Percentiles rank a stretch among this genome's conserved stretches.
phyloP scores from a whole-genome alignment of 192 early-diverging fungal genomes.

The Linnemannia zychae region DNA sequence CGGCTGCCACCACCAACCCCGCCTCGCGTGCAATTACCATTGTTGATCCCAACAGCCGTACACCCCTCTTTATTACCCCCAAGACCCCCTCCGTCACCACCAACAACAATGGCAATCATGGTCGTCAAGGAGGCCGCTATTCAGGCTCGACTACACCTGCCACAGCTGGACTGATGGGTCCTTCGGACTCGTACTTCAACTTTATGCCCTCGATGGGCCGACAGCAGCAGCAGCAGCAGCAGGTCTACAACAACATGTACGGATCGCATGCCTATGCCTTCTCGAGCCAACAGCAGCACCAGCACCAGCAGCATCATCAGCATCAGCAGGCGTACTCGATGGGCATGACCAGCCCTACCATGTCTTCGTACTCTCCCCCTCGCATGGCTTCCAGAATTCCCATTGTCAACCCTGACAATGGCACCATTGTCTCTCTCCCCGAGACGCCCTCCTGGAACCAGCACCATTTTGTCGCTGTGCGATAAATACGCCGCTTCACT shows the following conservation, averaged over 20 bases:
- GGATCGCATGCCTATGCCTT: slow-evolving; percentile 36
- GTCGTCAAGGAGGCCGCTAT: slow-evolving; percentile 25
- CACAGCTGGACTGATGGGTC: slow-evolving; percentile 48
- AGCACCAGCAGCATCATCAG: slow-evolving; percentile 26
- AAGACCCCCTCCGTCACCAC: slow-evolving; percentile 11
- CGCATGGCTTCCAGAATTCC: slow-evolving; percentile 44
- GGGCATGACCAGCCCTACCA: slow-evolving; percentile 45
- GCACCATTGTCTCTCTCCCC: slow-evolving; percentile 43
- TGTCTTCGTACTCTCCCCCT: slow-evolving; percentile 51
- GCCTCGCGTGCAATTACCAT: slow-evolving; percentile 63
- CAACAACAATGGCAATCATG: not conserved
- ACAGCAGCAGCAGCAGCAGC: slow-evolving; percentile 38
- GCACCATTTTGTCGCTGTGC: slow-evolving; percentile 59
- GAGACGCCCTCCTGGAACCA: slow-evolving; percentile 47
- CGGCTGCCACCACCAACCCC: slow-evolving; percentile 9
- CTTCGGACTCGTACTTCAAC: slow-evolving; percentile 48
- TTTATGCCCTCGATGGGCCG: slow-evolving; percentile 23
- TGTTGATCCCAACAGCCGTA: slow-evolving; percentile 63
- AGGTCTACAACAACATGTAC: slow-evolving; percentile 46
- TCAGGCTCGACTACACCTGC: slow-evolving; percentile 38
- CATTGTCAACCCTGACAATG: slow-evolving; percentile 54
- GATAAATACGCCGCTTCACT: slow-evolving; percentile 24
- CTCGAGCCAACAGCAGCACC: slow-evolving; percentile 23
- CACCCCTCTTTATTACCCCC: slow-evolving; percentile 58
- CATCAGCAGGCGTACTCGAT: slow-evolving; percentile 37